Conservation (phyloP, 371 early-diverging fungal genomes). For the Lichtheimia ramosa region DNA sequence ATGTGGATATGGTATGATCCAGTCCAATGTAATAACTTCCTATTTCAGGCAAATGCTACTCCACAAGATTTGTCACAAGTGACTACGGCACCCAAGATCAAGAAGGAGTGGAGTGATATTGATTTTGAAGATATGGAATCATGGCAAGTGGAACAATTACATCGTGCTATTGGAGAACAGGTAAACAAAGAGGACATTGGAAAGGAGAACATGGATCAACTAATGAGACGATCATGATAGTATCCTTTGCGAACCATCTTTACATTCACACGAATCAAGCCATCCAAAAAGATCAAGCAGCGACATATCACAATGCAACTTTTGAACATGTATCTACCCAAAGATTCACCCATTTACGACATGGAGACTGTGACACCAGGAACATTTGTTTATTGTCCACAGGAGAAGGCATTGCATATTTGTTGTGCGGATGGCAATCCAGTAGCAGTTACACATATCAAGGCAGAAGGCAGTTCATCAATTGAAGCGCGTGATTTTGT, state of each 20-base stretch:
- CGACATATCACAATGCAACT: slow-evolving; percentile 23
- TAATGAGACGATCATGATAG: slow-evolving; percentile 13
- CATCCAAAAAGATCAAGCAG: slow-evolving; percentile 19
- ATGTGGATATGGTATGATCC: background rate
- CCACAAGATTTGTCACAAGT: slow-evolving; percentile 66
- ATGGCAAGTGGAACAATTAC: slow-evolving; percentile 59
- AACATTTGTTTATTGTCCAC: slow-evolving; percentile 38
- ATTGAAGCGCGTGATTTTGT: slow-evolving; percentile 67
- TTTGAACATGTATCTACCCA: slow-evolving; percentile 22
- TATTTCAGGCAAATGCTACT: slow-evolving; percentile 45
- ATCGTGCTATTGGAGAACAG: slow-evolving; percentile 79
- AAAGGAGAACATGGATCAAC: slow-evolving; percentile 6
- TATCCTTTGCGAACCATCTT: slow-evolving; percentile 36
- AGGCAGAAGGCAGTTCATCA: slow-evolving; percentile 64
- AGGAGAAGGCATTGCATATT: slow-evolving; percentile 39
- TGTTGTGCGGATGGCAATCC: slow-evolving; percentile 45
- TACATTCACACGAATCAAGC: slow-evolving; percentile 21
- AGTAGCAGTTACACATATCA: slow-evolving; percentile 39
- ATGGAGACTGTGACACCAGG: slow-evolving; percentile 42
- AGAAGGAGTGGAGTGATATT: slow-evolving; percentile 57
- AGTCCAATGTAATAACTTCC: background rate
- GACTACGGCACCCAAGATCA: slow-evolving; percentile 77
- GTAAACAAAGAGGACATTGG: slow-evolving; percentile 32
- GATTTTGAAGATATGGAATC: slow-evolving; percentile 66
- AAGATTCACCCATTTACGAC: slow-evolving; percentile 14